Evolutionary conservation across 371 early-diverging fungal species (phyloP), one percentile per base, ranked within the genome.

Genomic region (Mortierella sp.): DNA sequence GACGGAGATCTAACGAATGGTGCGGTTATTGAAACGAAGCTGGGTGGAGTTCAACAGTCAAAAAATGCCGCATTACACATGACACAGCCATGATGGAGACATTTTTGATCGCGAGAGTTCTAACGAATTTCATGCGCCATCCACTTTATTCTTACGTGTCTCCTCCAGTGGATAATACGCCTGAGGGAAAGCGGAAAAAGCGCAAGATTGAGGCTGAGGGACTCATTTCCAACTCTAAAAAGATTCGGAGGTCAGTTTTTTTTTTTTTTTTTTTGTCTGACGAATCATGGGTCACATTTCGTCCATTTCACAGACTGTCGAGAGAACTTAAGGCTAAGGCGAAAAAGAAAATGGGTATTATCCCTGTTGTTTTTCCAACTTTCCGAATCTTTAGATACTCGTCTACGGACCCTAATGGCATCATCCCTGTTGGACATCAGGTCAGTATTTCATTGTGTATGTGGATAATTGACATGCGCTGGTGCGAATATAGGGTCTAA

Each of bases 151-250:
- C 24, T 48, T 41, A 58, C 24, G 15, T 45, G n/a, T 16, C n/a
- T 4, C 19, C 38, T 13, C 5, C 55, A 67, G 52, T 38, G 24
- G 78, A 78, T 41, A 73, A 69, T 22, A 63, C 86, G 0, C 79
- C 87, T 52, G 90, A 88, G 58, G 76, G 77, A 61, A 91, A 89
- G 67, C 72, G 92, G 63, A 93, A 91, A 67, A 92, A 91, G 62
- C 86, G 93, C 57, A 92, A 88, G 82, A 74, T 86, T n/a, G 93
- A 93, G 55, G 85, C 87, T 22, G 88, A 90, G 5, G 87, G 87
- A 33, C 74, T 81, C 24, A 70, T 79, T 67, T 63, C 74, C 57
- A 84, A 70, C 59, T 68, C 81, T n/a, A 90, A 90, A 70, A 89
- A 85, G 72, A 68, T 86, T 6, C 87, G 90, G 78, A 83, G 71